Conservation (phyloP, 129 eudicot species). For the Chrysanthemum lavandulifolium region DNA sequence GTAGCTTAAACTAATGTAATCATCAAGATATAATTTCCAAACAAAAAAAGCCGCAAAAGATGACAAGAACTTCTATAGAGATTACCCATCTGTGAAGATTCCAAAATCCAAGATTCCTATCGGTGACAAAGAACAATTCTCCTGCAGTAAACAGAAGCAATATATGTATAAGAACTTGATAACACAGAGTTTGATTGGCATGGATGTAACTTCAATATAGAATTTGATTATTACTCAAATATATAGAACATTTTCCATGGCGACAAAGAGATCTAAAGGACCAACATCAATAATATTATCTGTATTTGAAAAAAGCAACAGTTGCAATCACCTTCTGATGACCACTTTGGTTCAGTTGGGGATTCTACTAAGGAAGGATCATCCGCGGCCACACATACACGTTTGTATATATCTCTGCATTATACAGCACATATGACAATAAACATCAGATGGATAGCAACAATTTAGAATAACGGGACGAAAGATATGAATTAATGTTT, state of each 20-base stretch:
- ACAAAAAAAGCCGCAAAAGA: not conserved
- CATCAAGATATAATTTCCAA: not conserved
- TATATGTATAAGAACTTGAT: not conserved
- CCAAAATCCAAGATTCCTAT: constrained; percentile 59
- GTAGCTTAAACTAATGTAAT: not conserved
- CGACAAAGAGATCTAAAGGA: no score
- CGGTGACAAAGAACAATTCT: constrained; percentile 56
- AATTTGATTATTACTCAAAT: no score
- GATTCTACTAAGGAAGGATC: constrained; percentile 36
- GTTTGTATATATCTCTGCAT: constrained; percentile 36
- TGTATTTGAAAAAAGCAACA: no score
- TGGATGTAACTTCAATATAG: no score
- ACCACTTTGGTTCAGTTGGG: constrained; percentile 56
- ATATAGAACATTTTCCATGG: not conserved
- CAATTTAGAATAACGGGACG: not conserved
- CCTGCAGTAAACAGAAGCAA: constrained; percentile 36
- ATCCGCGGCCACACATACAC: constrained; percentile 43
- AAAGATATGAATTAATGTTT: not conserved
- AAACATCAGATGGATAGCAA: not conserved
- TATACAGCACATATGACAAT: not conserved
- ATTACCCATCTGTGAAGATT: constrained; percentile 56
- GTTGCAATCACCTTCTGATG: constrained; percentile 34
- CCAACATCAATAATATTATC: no score
- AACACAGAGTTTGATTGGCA: no score
- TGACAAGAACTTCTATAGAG: not conserved